Conservation (phyloP, 2,329 filamentous ascomycete genomes). For the Fusarium sp. region DNA sequence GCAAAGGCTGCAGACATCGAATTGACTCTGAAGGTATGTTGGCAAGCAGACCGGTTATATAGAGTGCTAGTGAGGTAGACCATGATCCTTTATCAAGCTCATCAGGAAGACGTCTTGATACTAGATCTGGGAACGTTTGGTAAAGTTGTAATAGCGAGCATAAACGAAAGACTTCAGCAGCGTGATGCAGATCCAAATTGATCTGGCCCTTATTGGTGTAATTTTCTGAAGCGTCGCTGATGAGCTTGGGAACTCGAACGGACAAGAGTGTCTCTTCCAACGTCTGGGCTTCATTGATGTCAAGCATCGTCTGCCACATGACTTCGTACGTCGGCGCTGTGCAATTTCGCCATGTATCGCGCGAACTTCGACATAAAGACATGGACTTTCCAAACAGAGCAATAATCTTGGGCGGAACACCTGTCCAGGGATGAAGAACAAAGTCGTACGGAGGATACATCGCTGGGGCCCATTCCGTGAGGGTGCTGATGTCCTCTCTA, state of each 20-base stretch:
- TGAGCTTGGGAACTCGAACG: constrained; percentile 23
- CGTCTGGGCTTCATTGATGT: constrained; percentile 35
- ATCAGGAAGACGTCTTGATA: constrained; percentile 47
- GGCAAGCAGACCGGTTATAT: constrained; percentile 18
- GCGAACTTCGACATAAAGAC: constrained; percentile 36
- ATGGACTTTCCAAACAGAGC: constrained; percentile 38
- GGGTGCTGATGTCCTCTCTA: constrained; percentile 35
- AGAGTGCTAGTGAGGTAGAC: constrained; percentile 33
- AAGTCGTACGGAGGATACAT: constrained; percentile 25
- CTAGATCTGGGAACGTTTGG: constrained; percentile 53
- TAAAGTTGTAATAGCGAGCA: constrained; percentile 55
- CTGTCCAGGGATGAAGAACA: constrained; percentile 39
- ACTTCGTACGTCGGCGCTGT: constrained; percentile 33
- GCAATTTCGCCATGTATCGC: constrained; percentile 36
- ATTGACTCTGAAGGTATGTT: constrained; percentile 22
- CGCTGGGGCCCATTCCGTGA: constrained; percentile 28
- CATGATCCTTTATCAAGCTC: constrained; percentile 15
- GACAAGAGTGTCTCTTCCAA: constrained; percentile 36
- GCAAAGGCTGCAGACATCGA: constrained; percentile 20
- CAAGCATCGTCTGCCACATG: constrained; percentile 39
- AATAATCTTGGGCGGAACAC: constrained; percentile 36
- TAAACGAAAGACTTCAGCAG: constrained; percentile 54
- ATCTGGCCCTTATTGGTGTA: constrained; percentile 5
- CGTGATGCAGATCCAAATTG: constrained; percentile 48
- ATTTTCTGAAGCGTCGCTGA: background rate